Conservation (phyloP, 1,284 basidiomycete genomes). For the Papiliotrema nemorosa region DNA sequence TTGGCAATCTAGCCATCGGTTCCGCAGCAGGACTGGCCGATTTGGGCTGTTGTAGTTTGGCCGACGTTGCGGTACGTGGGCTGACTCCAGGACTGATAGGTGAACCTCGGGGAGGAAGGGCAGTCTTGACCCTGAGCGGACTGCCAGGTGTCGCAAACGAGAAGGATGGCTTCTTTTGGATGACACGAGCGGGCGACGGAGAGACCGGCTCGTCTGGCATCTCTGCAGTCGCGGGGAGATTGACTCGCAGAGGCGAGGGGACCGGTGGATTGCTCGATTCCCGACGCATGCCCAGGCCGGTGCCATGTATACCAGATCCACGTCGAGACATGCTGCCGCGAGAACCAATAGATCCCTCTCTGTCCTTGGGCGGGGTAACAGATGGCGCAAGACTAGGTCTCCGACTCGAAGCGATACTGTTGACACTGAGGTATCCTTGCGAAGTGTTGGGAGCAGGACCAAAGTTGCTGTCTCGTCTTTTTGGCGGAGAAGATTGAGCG, state of each 20-base stretch:
- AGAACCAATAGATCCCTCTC: background rate
- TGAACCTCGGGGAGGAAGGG: background rate
- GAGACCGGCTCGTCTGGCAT: too few relatives aligned
- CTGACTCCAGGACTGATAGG: conserved; percentile 13
- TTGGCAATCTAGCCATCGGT: background rate
- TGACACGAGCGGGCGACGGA: conserved; percentile 5
- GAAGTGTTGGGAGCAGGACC: background rate
- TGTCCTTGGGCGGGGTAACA: background rate
- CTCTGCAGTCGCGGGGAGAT: too few relatives aligned
- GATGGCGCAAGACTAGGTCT: too few relatives aligned
- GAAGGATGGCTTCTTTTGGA: conserved; percentile 28
- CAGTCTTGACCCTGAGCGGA: conserved; percentile 20
- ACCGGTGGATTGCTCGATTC: conserved; percentile 6
- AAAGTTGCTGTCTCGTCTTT: background rate
- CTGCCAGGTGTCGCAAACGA: conserved; percentile 28
- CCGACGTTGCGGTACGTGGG: background rate
- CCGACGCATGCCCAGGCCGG: background rate
- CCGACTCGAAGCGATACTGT: background rate
- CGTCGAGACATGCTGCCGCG: background rate
- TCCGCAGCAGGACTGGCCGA: background rate
- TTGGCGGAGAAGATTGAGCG: background rate
- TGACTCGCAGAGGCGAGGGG: conserved; percentile 11
- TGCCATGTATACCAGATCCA: background rate
- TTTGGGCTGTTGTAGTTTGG: background rate
- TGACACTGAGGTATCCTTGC: conserved; percentile 1